Percentiles rank a stretch among this genome's conserved stretches.
These are phyloP conservation scores for Pilatotrama ljubarskyi DNA, from an alignment of 768 basidiomycete genomes.

Conservation along the genomic window DNA sequence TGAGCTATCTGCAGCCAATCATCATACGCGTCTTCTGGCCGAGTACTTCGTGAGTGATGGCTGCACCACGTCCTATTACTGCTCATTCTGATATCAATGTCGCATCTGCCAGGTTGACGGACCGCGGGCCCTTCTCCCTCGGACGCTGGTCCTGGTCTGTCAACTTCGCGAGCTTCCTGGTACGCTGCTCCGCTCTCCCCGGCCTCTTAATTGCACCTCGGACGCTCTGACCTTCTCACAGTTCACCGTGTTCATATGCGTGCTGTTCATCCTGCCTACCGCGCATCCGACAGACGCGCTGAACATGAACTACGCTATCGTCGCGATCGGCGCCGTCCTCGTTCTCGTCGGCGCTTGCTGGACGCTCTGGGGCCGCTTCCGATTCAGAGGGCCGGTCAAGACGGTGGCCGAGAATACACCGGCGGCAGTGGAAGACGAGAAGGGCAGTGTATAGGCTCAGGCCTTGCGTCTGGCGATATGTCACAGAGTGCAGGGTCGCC, in stretches of 20 bases:
- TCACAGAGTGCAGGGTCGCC: no score
- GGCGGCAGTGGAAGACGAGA: background rate
- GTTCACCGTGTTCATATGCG: constrained; percentile 55
- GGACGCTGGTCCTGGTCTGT: constrained; percentile 54
- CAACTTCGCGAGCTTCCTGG: constrained; percentile 49
- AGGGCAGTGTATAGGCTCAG: background rate
- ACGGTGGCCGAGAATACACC: constrained; percentile 28
- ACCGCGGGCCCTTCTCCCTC: constrained; percentile 51
- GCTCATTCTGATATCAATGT: constrained; percentile 6
- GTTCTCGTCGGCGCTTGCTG: constrained; percentile 48
- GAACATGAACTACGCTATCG: constrained; percentile 61
- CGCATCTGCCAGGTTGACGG: constrained; percentile 38
- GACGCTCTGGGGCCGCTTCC: constrained; percentile 47
- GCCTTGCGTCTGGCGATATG: no score
- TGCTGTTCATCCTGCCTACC: constrained; percentile 59
- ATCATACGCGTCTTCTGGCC: constrained; percentile 61
- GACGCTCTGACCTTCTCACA: constrained; percentile 18
- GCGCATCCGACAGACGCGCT: constrained; percentile 46
- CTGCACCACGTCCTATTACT: background rate
- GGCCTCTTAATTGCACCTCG: background rate
- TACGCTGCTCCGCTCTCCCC: constrained; percentile 26
- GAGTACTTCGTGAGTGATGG: constrained; percentile 37
- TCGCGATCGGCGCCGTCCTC: constrained; percentile 49
- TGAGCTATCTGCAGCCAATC: constrained; percentile 58
- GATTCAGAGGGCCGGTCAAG: constrained; percentile 47